Conservation (phyloP, 345 rosid genomes). For the Fremontodendron californicum region DNA sequence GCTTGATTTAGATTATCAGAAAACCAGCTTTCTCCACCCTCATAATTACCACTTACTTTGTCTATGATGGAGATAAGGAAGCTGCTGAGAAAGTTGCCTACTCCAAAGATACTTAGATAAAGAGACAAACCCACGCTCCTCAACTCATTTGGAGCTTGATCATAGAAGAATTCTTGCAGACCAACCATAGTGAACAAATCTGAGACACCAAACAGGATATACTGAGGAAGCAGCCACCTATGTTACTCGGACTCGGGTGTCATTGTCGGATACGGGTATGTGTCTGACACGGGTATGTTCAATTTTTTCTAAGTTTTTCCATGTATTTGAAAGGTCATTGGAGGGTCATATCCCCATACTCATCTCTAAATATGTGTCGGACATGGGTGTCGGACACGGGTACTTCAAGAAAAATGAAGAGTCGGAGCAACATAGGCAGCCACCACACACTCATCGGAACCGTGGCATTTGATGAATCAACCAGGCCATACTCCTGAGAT, state of each 20-base stretch:
- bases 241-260: too few relatives aligned
- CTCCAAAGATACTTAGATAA: constrained; percentile 29
- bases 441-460: constrained; percentile 32
- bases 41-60: constrained; percentile 14
- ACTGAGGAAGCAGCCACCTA: too few relatives aligned
- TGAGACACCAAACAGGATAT: constrained; percentile 22
- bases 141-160: constrained; percentile 28
- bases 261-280: too few relatives aligned
- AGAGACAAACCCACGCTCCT: constrained; percentile 31
- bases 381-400: too few relatives aligned
- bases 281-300: too few relatives aligned
- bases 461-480: constrained; percentile 10
- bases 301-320: too few relatives aligned
- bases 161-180: constrained; percentile 37
- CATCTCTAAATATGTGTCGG: too few relatives aligned
- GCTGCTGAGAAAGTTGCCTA: constrained; percentile 33
- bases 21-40: constrained; percentile 28
- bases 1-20: constrained; percentile 23
- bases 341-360: too few relatives aligned
- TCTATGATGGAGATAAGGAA: constrained; percentile 25
- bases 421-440: too few relatives aligned
- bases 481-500: constrained; percentile 16
- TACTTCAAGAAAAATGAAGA: too few relatives aligned
- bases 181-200: constrained; percentile 34
- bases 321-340: too few relatives aligned